These are phyloP conservation scores for Malassezia nana DNA, from an alignment of 1,284 basidiomycete species.

Conservation along the genomic window DNA sequence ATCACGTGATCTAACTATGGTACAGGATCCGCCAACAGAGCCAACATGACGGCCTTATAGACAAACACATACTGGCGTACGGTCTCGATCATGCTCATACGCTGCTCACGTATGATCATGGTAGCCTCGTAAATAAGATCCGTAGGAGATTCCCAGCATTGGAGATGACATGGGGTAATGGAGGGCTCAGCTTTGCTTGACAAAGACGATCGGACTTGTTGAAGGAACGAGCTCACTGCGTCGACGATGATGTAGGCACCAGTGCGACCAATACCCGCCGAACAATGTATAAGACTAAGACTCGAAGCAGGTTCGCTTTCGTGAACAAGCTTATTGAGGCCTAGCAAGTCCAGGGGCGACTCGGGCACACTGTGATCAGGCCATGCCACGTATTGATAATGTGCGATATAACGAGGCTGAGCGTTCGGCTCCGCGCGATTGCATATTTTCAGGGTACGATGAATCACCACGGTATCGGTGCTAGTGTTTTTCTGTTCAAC, in stretches of 20 bases:
- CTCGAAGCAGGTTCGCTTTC: not conserved
- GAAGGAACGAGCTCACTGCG: constrained; percentile 30
- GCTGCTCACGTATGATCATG: constrained; percentile 33
- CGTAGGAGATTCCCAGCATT: constrained; percentile 1
- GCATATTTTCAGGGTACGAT: constrained; percentile 26
- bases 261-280: constrained; percentile 45
- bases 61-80: constrained; percentile 44
- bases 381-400: constrained; percentile 41
- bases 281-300: constrained; percentile 45
- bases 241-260: constrained; percentile 44
- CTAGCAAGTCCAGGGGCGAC: constrained; percentile 30
- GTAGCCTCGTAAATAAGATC: constrained; percentile 15
- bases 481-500: not conserved
- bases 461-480: constrained; percentile 21
- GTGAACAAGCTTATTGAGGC: constrained; percentile 29
- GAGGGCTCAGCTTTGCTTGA: not conserved
- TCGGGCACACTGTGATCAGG: constrained; percentile 45
- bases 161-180: not conserved
- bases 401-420: constrained; percentile 19
- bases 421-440: constrained; percentile 8
- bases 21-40: constrained; percentile 15
- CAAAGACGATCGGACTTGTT: constrained; percentile 14
- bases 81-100: constrained; percentile 45
- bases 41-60: constrained; percentile 34
- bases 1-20: constrained; percentile 3